Base-by-base conservation (phyloP, 2,329 filamentous ascomycete species). In the Aureobasidium musti region DNA sequence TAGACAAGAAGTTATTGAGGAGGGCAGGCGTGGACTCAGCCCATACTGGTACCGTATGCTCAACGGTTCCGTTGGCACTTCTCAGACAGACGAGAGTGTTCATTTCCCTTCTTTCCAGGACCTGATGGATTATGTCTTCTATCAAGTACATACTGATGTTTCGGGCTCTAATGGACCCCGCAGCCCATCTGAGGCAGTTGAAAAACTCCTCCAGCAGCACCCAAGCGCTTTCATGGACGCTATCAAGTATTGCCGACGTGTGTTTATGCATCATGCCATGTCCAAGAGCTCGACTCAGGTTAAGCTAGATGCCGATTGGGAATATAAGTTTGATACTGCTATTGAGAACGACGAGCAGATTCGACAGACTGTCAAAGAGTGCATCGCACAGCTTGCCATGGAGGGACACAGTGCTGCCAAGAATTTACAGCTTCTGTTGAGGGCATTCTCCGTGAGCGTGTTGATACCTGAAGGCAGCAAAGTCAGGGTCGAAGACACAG, bases 21-120 rank as follows among this genome's bases (percentile, higher is more conserved):
- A 98, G 79, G 95, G 92, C 1, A 88, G 87, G 68, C 93, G 92
- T 76, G 95, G 95, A 0, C 82, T 97, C 4, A 92, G 97, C 77
- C 88, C 89, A 13, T 89, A 90, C 73, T 90, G 87, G 87, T 89
- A 89, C 72, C 79, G 81, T 54, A 84, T 89, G 74, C 77, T 88
- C 14, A 89, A 89, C 79, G 65, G 74, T 3, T 70, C 75, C 4
- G 78, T 70, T 21, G 68, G 71, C 1, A 67, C 68, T 1, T 53
- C 67, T 1, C 69, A 72, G 10, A 65, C 66, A 7, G 68, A 71
- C 28, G 4, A 76, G 75, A 26, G 73, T 76, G n/a, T 67, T 23
- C 1, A 33, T 33, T 75, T 80, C 59, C 83, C 83, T 7, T 73
- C 77, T 14, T 83, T 84, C 69, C 73, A 77, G 41, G 74, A 76